Percentiles rank a stretch among this genome's conserved stretches.
Evolutionary conservation across 225 moss, liverwort and hornwort genomes (phyloP).

Genomic region (Ulota crispa): DNA sequence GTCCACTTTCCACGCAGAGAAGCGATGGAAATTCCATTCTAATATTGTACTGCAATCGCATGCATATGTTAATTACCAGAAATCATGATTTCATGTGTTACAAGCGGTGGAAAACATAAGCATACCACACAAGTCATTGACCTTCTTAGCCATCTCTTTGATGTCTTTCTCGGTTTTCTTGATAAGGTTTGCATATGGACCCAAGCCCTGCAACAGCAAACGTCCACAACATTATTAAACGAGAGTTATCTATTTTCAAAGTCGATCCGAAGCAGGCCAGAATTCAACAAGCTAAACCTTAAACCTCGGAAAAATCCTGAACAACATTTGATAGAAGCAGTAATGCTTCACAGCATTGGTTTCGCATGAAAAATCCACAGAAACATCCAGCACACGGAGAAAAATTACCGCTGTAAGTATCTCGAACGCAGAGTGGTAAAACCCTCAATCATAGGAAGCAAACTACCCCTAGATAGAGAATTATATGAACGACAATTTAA

Average conservation of each 20-base stretch:
- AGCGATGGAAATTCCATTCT: background rate
- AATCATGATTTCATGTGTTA: background rate
- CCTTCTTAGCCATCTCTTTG: constrained; percentile 94
- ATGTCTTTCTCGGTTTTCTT: constrained; percentile 94
- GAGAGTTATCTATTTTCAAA: background rate
- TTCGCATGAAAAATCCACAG: background rate
- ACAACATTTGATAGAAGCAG: background rate
- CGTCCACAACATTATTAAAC: constrained; percentile 2
- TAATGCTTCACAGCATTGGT: background rate
- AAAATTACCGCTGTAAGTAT: background rate
- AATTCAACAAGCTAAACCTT: background rate
- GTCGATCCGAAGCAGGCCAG: background rate
- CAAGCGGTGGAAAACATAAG: background rate
- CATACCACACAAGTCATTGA: constrained; percentile 91
- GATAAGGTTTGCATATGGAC: constrained; percentile 77
- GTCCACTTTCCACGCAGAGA: background rate
- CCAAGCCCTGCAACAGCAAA: constrained; percentile 61
- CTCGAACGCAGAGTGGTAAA: background rate
- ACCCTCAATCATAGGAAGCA: background rate
- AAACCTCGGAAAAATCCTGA: constrained; percentile 10
- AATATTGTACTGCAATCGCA: background rate
- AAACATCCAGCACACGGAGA: background rate
- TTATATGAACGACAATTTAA: background rate
- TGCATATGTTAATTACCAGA: background rate
- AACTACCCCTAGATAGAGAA: background rate